Evolutionary conservation across 495 filamentous ascomycete species (phyloP).

Genomic region (Aspergillus heteromorphus): DNA sequence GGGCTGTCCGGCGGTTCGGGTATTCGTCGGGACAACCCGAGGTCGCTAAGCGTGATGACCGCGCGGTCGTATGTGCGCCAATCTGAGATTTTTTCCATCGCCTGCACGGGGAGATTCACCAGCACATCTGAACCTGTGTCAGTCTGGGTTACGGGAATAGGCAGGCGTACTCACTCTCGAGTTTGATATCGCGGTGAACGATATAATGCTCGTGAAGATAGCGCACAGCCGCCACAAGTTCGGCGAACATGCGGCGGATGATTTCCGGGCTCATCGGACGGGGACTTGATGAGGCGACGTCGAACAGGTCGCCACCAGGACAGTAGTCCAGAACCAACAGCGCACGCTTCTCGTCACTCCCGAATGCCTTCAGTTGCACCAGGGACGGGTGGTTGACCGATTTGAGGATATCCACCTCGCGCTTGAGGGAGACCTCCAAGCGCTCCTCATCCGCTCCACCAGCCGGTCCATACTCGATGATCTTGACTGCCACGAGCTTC

Average conservation of each 20-base stretch:
- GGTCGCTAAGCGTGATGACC: conserved; percentile 81
- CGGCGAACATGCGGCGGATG: conserved; percentile 81
- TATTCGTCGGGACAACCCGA: conserved; percentile 83
- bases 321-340: conserved; percentile 87
- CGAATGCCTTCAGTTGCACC: conserved; percentile 84
- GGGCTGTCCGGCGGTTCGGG: conserved; percentile 63
- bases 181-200: conserved; percentile 94
- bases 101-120: conserved; percentile 65
- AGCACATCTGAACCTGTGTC: conserved; percentile 65
- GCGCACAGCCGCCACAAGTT: conserved; percentile 75
- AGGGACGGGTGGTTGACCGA: conserved; percentile 81
- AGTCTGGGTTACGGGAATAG: conserved; percentile 16
- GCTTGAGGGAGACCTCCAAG: conserved; percentile 84
- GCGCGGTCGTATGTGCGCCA: conserved; percentile 72
- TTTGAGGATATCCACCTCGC: conserved; percentile 90
- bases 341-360: conserved; percentile 70
- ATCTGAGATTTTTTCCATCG: conserved; percentile 47
- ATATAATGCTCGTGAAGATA: conserved; percentile 84
- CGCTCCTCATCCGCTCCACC: conserved; percentile 87
- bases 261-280: conserved; percentile 60
- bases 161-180: conserved; percentile 70
- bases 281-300: conserved; percentile 66
- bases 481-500: conserved; percentile 86
- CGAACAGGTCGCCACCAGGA: conserved; percentile 91
- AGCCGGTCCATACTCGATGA: conserved; percentile 88